Evolutionary conservation across 179 eudicot genomes (phyloP).

Genomic region (Beta macrorhiza): DNA sequence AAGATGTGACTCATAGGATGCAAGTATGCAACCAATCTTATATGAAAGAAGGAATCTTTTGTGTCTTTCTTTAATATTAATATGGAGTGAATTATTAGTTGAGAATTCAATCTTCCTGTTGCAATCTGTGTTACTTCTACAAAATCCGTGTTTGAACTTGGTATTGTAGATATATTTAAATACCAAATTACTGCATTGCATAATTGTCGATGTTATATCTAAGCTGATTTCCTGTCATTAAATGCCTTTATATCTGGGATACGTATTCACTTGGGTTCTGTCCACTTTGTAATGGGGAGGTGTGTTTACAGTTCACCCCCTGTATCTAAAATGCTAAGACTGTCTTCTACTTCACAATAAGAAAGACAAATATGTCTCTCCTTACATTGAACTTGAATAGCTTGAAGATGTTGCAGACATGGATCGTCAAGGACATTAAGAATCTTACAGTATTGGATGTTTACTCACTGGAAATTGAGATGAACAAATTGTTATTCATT

Average conservation of each 20-base stretch:
- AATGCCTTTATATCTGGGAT: not conserved
- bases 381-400: not conserved
- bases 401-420: not conserved
- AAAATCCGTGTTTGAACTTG: not conserved
- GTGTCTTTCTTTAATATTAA: not conserved
- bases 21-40: not conserved
- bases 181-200: not conserved
- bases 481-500: not conserved
- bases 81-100: not conserved
- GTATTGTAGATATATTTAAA: not conserved
- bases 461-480: not conserved
- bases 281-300: too few relatives aligned
- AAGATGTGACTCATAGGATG: too few relatives aligned
- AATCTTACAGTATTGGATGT: not conserved
- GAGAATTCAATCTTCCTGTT: not conserved
- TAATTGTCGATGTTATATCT: too few relatives aligned
- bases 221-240: not conserved
- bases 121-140: not conserved
- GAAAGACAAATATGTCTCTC: not conserved
- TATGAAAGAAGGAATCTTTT: not conserved
- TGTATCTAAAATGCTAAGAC: too few relatives aligned
- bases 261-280: not conserved
- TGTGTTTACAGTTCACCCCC: too few relatives aligned
- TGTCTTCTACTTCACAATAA: too few relatives aligned
- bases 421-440: not conserved